Percentiles rank a stretch among this genome's conserved stretches.
These are phyloP conservation scores for Aspergillus bombycis DNA, from an alignment of 2,329 filamentous ascomycete species.

Conservation along the genomic window DNA sequence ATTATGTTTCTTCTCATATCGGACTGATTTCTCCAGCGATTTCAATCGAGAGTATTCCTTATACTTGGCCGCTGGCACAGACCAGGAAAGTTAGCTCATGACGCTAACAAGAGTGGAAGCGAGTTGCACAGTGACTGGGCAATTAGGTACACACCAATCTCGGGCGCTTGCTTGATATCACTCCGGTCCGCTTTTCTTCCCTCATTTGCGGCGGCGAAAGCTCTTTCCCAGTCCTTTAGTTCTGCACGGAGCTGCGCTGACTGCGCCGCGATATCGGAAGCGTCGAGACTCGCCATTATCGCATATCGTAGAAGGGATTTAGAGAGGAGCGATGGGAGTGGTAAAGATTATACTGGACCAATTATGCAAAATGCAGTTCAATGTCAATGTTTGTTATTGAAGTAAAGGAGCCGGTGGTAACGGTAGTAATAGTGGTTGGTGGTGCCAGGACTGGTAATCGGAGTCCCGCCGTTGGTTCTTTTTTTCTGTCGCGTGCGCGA, in stretches of 20 bases:
- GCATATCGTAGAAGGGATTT: conserved; percentile 17
- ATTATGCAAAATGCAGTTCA: neutral
- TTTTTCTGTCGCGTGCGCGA: conserved; percentile 28
- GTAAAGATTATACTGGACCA: neutral
- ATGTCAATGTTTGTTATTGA: neutral
- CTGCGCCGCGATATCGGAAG: conserved; percentile 29
- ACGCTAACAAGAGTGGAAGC: neutral
- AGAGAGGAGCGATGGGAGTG: neutral
- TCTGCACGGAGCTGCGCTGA: conserved; percentile 43
- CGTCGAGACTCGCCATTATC: conserved; percentile 31
- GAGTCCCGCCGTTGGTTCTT: conserved; percentile 7
- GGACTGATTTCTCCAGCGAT: conserved; percentile 34
- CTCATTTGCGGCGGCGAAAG: conserved; percentile 46
- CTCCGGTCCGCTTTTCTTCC: conserved; percentile 49
- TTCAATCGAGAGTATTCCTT: conserved; percentile 51
- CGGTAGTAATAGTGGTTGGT: neutral
- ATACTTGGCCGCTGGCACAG: conserved; percentile 49
- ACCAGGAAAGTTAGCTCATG: neutral
- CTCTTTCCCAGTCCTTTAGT: conserved; percentile 53
- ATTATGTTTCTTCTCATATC: conserved; percentile 18
- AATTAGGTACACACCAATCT: conserved; percentile 42
- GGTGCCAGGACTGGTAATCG: neutral
- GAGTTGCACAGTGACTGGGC: too few relatives aligned
- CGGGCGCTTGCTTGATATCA: conserved; percentile 52
- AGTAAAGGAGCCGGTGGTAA: neutral